A percentile compares a stretch with the other conserved stretches of the same genome.
These are phyloP conservation scores for Heritiera fomes DNA, from an alignment of 345 rosid genomes.

Conservation along the genomic window DNA sequence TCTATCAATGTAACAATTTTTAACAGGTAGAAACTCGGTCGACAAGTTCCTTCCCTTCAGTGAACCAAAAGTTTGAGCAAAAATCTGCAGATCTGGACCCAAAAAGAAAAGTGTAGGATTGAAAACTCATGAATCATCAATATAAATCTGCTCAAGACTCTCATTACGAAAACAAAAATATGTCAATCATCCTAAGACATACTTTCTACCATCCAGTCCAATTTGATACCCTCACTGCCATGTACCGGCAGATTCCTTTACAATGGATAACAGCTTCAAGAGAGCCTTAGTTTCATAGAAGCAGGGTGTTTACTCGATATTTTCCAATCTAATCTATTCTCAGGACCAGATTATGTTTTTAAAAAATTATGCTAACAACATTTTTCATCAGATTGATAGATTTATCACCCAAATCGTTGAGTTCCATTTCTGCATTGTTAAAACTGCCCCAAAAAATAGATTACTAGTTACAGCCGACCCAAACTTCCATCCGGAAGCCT, in stretches of 20 bases:
- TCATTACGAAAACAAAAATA: not conserved
- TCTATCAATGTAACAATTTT: not conserved
- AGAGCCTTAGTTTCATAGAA: not conserved
- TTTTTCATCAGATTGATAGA: not conserved
- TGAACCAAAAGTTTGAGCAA: conserved; percentile 6
- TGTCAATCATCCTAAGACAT: not conserved
- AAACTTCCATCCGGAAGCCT: not conserved
- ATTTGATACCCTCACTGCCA: not conserved
- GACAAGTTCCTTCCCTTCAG: not conserved
- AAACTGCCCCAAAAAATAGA: not conserved
- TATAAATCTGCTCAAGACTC: not conserved
- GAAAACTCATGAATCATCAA: conserved; percentile 13
- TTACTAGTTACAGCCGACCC: not conserved
- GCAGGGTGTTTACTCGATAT: not conserved
- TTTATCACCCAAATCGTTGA: not conserved
- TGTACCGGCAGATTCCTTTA: not conserved
- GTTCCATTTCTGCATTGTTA: not conserved
- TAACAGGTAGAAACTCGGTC: not conserved
- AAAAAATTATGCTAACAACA: not conserved
- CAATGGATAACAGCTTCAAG: not conserved
- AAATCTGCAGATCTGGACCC: not conserved
- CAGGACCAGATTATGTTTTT: not conserved
- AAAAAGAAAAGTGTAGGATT: not conserved
- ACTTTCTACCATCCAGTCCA: not conserved
- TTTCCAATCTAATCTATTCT: not conserved